Percentiles rank a stretch among this genome's conserved stretches.
phyloP scores from a whole-genome alignment of 176 grass and related monocot genomes.

The Cenchrus purpureus region DNA sequence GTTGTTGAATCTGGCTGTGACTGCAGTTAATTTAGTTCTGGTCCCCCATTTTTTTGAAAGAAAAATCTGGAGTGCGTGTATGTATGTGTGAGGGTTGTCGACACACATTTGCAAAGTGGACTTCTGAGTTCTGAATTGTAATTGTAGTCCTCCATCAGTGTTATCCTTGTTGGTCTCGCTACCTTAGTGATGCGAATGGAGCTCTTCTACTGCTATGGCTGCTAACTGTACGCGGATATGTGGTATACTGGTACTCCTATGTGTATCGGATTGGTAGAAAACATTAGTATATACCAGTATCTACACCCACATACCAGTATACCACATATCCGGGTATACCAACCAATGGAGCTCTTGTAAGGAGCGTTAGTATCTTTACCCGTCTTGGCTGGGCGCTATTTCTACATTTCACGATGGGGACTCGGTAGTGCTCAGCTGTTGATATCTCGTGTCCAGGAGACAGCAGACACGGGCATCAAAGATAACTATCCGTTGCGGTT shows the following conservation, averaged over 20 bases:
- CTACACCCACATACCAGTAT: no score
- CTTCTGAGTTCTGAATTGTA: conserved; percentile 54
- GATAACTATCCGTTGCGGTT: no score
- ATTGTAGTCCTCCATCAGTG: conserved; percentile 11
- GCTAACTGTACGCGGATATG: not conserved
- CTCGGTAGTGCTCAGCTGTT: not conserved
- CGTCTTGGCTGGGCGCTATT: not conserved
- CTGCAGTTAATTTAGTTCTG: not conserved
- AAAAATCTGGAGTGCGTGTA: conserved; percentile 53
- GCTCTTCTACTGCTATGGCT: not conserved
- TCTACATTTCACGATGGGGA: not conserved
- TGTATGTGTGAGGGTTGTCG: conserved; percentile 51
- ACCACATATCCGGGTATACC: no score
- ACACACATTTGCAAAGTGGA: conserved; percentile 45
- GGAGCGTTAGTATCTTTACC: not conserved
- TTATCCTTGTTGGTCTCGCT: not conserved
- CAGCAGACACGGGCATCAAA: no score
- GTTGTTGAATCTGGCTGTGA: not conserved
- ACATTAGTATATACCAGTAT: no score
- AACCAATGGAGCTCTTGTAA: not conserved
- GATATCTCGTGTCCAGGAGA: not conserved
- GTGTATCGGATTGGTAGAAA: not conserved
- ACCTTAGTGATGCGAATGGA: conserved; percentile 17
- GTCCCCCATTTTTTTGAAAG: not conserved
- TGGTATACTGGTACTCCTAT: no score